Evolutionary conservation across 2,329 filamentous ascomycete genomes (phyloP).

Genomic region (Boeremia exigua): DNA sequence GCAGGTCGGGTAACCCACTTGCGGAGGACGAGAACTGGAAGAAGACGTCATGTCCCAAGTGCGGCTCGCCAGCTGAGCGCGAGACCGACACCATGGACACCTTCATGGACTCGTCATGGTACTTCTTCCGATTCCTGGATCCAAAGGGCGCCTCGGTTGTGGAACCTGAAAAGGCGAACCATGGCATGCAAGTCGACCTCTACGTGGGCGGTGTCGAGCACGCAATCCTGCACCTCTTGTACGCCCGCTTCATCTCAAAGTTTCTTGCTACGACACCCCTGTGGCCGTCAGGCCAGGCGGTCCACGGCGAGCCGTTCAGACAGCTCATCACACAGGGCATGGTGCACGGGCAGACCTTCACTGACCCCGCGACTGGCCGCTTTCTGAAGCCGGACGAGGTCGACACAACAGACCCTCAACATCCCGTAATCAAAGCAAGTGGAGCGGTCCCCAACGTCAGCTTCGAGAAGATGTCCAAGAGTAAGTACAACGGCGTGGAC

Average conservation of each 20-base stretch:
- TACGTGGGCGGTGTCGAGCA: slow-evolving; percentile 92
- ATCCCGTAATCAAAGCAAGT: slow-evolving; percentile 68
- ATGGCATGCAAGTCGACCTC: slow-evolving; percentile 76
- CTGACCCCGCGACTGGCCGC: slow-evolving; percentile 73
- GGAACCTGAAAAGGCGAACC: slow-evolving; percentile 62
- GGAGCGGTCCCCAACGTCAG: slow-evolving; percentile 66
- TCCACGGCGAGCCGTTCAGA: slow-evolving; percentile 75
- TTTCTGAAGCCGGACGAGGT: slow-evolving; percentile 81
- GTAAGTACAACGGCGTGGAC: slow-evolving; percentile 90
- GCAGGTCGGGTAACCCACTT: slow-evolving; percentile 77
- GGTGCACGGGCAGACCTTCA: slow-evolving; percentile 87
- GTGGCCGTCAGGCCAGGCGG: slow-evolving; percentile 45
- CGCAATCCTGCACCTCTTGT: slow-evolving; percentile 87
- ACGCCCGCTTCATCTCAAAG: slow-evolving; percentile 89
- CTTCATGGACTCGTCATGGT: slow-evolving; percentile 95
- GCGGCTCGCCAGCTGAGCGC: slow-evolving; percentile 71
- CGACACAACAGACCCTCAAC: slow-evolving; percentile 67
- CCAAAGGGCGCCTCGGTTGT: slow-evolving; percentile 65
- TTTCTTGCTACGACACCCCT: slow-evolving; percentile 69
- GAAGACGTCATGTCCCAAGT: slow-evolving; percentile 77
- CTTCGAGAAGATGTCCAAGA: slow-evolving; percentile 95
- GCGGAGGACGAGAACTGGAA: slow-evolving; percentile 75
- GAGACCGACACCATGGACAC: slow-evolving; percentile 97
- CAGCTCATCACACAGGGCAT: slow-evolving; percentile 88
- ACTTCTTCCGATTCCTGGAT: slow-evolving; percentile 82